Evolutionary conservation across 2,329 filamentous ascomycete species (phyloP), one percentile per base, ranked within the genome.

Genomic region (Penicillium sp.): DNA sequence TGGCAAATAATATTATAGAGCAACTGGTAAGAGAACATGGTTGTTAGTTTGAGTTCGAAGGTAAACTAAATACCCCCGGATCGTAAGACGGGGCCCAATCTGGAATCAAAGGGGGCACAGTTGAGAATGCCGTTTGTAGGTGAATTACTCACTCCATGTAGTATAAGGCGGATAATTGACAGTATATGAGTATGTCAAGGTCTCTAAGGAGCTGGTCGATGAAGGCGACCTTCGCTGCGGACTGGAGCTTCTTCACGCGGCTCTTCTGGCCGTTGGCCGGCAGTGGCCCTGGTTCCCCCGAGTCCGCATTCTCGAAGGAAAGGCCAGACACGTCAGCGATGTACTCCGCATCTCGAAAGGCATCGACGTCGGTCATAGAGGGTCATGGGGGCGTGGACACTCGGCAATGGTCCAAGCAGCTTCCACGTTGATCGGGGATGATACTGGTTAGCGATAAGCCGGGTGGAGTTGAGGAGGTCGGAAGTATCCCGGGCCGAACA

Each of bases 141-240:
- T 3, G 33, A 45, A 45, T 52, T 51, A 65, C 81, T 64, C 77
- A 86, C 83, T 87, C 85, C 71, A 86, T 79, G 68, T 87, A 84
- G 70, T 87, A 87, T 54, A 86, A 70, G 7, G 79, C 77, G 33
- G 84, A 83, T 55, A 87, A 73, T 73, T 87, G 76, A 67, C 84
- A 81, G 71, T 85, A 87, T 52, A 86, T 79, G 44, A 85, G 65
- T 61, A 83, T 78, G 63, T 87, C 85, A 39, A 87, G 70, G 62
- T 81, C 79, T 52, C 80, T 77, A 56, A 86, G 75, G 46, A 87
- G 67, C 50, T 83, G 78, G 61, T 85, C 81, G 36, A 87, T 77
- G 59, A 81, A 71, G 21, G 75, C 72, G 21, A 73, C 71, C 61
- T 79, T 77, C 51, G 75, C 75, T 23, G 71, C 67, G 5, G 68